Evolutionary conservation across 2,329 filamentous ascomycete species (phyloP).

Genomic region (Cladophialophora bantiana): DNA sequence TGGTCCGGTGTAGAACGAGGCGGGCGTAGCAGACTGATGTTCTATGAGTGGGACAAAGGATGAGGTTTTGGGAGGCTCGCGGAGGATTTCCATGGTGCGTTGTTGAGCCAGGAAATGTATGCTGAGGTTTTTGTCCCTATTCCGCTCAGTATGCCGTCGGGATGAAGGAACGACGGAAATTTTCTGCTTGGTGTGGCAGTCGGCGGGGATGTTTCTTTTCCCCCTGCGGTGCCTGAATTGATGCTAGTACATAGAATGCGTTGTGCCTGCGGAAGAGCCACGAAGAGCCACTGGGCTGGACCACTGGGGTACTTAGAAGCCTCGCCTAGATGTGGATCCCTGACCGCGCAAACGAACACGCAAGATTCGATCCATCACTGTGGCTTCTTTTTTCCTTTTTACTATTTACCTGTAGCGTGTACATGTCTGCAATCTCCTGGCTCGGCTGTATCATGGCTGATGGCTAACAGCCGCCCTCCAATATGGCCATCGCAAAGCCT

Average conservation of each 20-base stretch:
- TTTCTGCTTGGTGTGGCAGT: background rate
- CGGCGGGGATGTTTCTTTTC: background rate
- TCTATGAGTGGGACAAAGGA: slow-evolving; percentile 53
- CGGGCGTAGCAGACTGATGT: slow-evolving; percentile 57
- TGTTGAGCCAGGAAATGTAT: background rate
- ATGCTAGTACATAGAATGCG: background rate
- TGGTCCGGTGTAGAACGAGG: slow-evolving; percentile 56
- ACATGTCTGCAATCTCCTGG: background rate
- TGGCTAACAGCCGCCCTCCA: slow-evolving; percentile 25
- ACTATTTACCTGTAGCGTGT: no score
- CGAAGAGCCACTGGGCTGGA: no score
- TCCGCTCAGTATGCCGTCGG: background rate
- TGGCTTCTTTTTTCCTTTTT: slow-evolving; percentile 2
- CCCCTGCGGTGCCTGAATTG: background rate
- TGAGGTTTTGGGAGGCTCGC: slow-evolving; percentile 47
- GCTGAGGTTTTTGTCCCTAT: slow-evolving; percentile 4
- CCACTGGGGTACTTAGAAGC: background rate
- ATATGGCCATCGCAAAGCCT: slow-evolving; percentile 84
- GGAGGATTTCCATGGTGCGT: slow-evolving; percentile 53
- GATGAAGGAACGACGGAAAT: slow-evolving; percentile 2
- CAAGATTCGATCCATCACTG: slow-evolving; percentile 1
- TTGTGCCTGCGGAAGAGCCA: background rate
- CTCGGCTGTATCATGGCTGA: slow-evolving; percentile 22
- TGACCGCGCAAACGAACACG: background rate
- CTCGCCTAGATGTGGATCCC: slow-evolving; percentile 1